These are phyloP conservation scores for Russula earlei DNA, from an alignment of 768 basidiomycete species.

Conservation along the genomic window DNA sequence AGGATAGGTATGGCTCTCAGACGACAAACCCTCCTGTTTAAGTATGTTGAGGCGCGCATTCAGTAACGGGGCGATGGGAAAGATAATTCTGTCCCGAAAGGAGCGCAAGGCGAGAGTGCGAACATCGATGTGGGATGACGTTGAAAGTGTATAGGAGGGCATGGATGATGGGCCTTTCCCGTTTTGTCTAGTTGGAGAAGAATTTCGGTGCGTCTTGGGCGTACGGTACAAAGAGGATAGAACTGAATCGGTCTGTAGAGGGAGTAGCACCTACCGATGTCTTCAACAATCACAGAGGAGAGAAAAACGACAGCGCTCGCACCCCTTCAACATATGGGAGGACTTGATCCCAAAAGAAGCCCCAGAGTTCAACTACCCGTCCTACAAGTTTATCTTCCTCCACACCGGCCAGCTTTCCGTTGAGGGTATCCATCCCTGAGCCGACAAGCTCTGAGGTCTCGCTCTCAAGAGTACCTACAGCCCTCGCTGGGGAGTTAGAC, in stretches of 20 bases:
- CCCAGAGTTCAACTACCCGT: slow-evolving; percentile 82
- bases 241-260: slow-evolving; percentile 51
- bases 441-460: slow-evolving; percentile 79
- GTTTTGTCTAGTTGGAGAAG: slow-evolving; percentile 44
- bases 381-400: slow-evolving; percentile 72
- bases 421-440: slow-evolving; percentile 86
- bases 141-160: slow-evolving; percentile 25
- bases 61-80: slow-evolving; percentile 51
- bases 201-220: slow-evolving; percentile 36
- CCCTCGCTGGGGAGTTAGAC: slow-evolving; percentile 63
- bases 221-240: slow-evolving; percentile 61
- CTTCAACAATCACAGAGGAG: slow-evolving; percentile 13
- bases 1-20: slow-evolving; percentile 49
- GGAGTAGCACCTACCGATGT: slow-evolving; percentile 41
- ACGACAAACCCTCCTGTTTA: slow-evolving; percentile 43
- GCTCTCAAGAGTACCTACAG: slow-evolving; percentile 60
- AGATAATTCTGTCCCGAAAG: slow-evolving; percentile 72
- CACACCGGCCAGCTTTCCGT: slow-evolving; percentile 65
- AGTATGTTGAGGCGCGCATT: slow-evolving; percentile 45
- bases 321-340: slow-evolving; percentile 84
- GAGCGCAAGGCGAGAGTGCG: slow-evolving; percentile 69
- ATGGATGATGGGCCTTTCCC: slow-evolving; percentile 34
- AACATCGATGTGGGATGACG: slow-evolving; percentile 61
- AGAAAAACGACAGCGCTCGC: slow-evolving; percentile 34
- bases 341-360: slow-evolving; percentile 88